Evolutionary conservation across 2,329 filamentous ascomycete genomes (phyloP).

Genomic region (Fusarium globosum): DNA sequence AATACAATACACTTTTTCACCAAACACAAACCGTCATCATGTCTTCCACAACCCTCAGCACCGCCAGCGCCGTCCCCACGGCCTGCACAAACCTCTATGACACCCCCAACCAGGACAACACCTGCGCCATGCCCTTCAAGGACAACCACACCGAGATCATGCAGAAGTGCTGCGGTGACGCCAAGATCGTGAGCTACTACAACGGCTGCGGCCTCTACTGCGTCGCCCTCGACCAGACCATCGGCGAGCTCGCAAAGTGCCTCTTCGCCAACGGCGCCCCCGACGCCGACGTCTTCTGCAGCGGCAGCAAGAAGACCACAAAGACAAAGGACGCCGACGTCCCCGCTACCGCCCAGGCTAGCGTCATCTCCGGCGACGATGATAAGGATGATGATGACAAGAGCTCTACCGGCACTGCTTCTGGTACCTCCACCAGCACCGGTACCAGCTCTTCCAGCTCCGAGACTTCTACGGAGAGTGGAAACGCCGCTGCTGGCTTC

Average conservation of each 20-base stretch:
- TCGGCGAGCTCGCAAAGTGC: constrained; percentile 50
- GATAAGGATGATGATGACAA: constrained; percentile 13
- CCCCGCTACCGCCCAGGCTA: constrained; percentile 48
- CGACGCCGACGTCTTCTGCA: constrained; percentile 57
- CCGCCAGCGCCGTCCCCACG: constrained; percentile 15
- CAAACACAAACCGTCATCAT: constrained; percentile 40
- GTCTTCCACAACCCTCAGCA: constrained; percentile 34
- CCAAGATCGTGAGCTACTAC: constrained; percentile 58
- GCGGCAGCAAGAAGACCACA: constrained; percentile 48
- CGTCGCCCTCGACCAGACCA: constrained; percentile 49
- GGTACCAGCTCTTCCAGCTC: constrained; percentile 24
- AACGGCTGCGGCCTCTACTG: constrained; percentile 63
- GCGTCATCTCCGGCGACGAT: constrained; percentile 44
- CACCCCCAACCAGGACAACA: constrained; percentile 56
- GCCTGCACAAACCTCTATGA: constrained; percentile 50
- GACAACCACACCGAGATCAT: constrained; percentile 57
- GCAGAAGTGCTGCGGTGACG: constrained; percentile 57
- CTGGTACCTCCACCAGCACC: constrained; percentile 17
- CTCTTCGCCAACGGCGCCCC: constrained; percentile 53
- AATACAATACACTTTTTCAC: not conserved
- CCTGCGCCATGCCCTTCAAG: constrained; percentile 56
- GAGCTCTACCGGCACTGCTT: constrained; percentile 8
- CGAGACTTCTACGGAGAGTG: constrained; percentile 21
- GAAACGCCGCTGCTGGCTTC: constrained; percentile 37
- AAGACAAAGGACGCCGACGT: constrained; percentile 43